Evolutionary conservation across 192 early-diverging fungal genomes (phyloP).

Genomic region (Kickxella alabastrina): DNA sequence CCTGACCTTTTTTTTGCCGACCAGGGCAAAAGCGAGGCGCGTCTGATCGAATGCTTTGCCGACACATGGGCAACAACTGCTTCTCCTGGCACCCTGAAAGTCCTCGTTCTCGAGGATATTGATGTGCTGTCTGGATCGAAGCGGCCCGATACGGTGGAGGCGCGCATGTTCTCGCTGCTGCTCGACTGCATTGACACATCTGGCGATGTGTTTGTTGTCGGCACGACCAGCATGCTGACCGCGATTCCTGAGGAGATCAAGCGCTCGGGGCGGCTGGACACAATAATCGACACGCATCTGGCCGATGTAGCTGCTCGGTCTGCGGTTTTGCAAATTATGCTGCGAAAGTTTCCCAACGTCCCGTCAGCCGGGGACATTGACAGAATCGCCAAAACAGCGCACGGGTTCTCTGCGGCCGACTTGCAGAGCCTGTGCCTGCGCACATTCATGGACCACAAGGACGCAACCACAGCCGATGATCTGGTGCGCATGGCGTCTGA

Average conservation of each 20-base stretch:
- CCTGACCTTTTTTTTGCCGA: constrained; percentile 43
- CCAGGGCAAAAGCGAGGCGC: constrained; percentile 40
- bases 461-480: constrained; percentile 23
- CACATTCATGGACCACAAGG: constrained; percentile 42
- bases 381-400: constrained; percentile 24
- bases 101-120: constrained; percentile 43
- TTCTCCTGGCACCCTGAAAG: not conserved
- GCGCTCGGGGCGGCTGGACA: constrained; percentile 31
- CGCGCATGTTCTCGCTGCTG: constrained; percentile 41
- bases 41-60: constrained; percentile 25
- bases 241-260: constrained; percentile 30
- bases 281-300: constrained; percentile 29
- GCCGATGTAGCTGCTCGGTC: constrained; percentile 19
- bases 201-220: constrained; percentile 36
- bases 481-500: constrained; percentile 9
- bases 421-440: constrained; percentile 64
- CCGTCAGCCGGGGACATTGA: constrained; percentile 9
- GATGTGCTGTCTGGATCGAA: constrained; percentile 39
- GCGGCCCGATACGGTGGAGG: constrained; percentile 28
- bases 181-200: constrained; percentile 26
- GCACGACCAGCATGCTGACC: constrained; percentile 22
- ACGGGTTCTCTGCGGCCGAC: constrained; percentile 80
- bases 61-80: not conserved
- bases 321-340: constrained; percentile 38
- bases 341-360: constrained; percentile 23